Base-by-base conservation (phyloP, 83 land plant genomes). In the Diphasiastrum complanatum region DNA sequence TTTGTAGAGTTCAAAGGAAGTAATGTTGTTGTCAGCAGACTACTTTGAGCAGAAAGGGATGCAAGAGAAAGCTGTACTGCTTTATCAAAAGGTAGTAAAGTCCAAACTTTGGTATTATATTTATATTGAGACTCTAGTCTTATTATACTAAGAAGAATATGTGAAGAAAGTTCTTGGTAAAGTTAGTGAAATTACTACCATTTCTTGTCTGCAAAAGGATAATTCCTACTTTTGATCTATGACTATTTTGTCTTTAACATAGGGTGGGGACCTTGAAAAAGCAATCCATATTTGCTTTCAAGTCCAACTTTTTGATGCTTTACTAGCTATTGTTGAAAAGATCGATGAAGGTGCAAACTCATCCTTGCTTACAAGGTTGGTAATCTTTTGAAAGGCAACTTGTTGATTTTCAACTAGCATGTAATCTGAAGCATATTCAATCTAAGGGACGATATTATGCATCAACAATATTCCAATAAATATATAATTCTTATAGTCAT, bases 181-280 rank as follows among this genome's bases (percentile, higher is more conserved):
- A n/a, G n/a, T n/a, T n/a, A n/a, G n/a, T n/a, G n/a, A n/a, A n/a
- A n/a, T n/a, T n/a, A n/a, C n/a, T n/a, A n/a, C n/a, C n/a, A n/a
- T n/a, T n/a, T n/a, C n/a, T n/a, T n/a, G n/a, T n/a, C n/a, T n/a
- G n/a, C n/a, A n/a, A n/a, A n/a, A n/a, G n/a, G n/a, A n/a, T n/a
- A n/a, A n/a, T n/a, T n/a, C n/a, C n/a, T n/a, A 25, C 8, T 37
- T 34, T 32, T 59, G 20, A 27, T 34, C 3, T n/a, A 59, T 4
- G 23, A 4, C 3, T 14, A 47, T 31, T 62, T 45, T 11, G 25
- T 12, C 12, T 25, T 48, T 31, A 37, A 5, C 19, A 19, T 64
- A 73, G 72, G 76, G 76, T 51, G 76, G 76, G 11, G 72, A 73
- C 33, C 47, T 73, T 11, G 76, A 68, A 40, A 73, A 43, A 12